These are phyloP conservation scores for Lachnellula suecica DNA, from an alignment of 2,329 filamentous ascomycete genomes.

Conservation along the genomic window DNA sequence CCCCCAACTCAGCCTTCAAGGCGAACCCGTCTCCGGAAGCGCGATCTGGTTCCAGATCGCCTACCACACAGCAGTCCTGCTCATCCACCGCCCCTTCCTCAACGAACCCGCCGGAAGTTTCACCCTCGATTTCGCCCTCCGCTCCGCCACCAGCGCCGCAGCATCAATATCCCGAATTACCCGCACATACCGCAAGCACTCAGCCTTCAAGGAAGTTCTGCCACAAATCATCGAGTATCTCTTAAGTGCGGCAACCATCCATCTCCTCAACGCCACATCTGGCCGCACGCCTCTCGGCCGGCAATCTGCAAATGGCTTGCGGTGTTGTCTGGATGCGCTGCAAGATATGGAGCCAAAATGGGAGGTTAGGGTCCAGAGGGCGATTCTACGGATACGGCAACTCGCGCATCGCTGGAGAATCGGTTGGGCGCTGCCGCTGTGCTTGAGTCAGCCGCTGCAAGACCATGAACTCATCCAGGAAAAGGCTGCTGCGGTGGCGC, in stretches of 20 bases:
- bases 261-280: slow-evolving; percentile 8
- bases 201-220: neutral
- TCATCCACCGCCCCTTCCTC: slow-evolving; percentile 9
- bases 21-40: neutral
- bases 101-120: slow-evolving; percentile 2
- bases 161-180: slow-evolving; percentile 2
- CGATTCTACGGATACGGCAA: neutral
- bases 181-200: neutral
- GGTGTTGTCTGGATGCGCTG: slow-evolving; percentile 1
- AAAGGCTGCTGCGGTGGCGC: no score
- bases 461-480: no score
- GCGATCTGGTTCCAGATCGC: slow-evolving; percentile 6
- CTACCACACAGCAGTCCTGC: slow-evolving; percentile 3
- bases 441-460: slow-evolving; percentile 6
- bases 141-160: slow-evolving; percentile 6
- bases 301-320: slow-evolving; percentile 4
- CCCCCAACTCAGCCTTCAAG: neutral
- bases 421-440: slow-evolving; percentile 6
- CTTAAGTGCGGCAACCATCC: slow-evolving; percentile 3
- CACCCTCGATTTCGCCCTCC: neutral
- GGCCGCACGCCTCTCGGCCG: slow-evolving; percentile 1
- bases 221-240: slow-evolving; percentile 1
- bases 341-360: slow-evolving; percentile 2
- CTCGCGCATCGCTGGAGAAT: slow-evolving; percentile 7
- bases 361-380: neutral